These are phyloP conservation scores for Aquilaria sinensis DNA, from an alignment of 345 rosid species.

Conservation along the genomic window DNA sequence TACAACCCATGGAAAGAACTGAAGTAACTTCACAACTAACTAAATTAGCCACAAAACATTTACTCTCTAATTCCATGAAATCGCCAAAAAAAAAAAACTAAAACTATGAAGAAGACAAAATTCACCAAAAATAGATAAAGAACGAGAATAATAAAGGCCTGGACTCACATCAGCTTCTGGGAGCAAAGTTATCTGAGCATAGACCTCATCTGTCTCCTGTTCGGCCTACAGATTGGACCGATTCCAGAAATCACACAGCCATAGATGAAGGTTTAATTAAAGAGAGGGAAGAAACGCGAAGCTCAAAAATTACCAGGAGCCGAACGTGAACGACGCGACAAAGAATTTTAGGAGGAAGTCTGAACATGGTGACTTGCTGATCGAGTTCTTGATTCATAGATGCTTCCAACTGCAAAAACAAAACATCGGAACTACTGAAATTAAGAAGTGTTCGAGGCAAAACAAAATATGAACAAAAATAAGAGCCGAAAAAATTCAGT, in stretches of 20 bases:
- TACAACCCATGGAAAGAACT: neutral
- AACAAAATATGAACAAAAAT: neutral
- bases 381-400: conserved; percentile 70
- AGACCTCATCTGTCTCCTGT: conserved; percentile 84
- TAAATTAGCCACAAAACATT: neutral
- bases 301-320: conserved; percentile 40
- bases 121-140: neutral
- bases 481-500: conserved; percentile 1
- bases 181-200: conserved; percentile 77
- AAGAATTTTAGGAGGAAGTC: conserved; percentile 76
- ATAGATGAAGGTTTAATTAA: neutral
- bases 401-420: conserved; percentile 61
- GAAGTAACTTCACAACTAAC: neutral
- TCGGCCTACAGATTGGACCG: conserved; percentile 41
- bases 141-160: conserved; percentile 1
- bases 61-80: neutral
- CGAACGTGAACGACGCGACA: conserved; percentile 59
- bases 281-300: conserved; percentile 4
- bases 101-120: conserved; percentile 1
- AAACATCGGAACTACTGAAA: conserved; percentile 5
- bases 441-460: conserved; percentile 5
- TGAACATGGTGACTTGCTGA: conserved; percentile 50
- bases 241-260: neutral
- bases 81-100: neutral
- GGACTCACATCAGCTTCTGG: conserved; percentile 64